These are phyloP conservation scores for Heterobasidion irregulare DNA, from an alignment of 1,284 basidiomycete species.

Conservation along the genomic window DNA sequence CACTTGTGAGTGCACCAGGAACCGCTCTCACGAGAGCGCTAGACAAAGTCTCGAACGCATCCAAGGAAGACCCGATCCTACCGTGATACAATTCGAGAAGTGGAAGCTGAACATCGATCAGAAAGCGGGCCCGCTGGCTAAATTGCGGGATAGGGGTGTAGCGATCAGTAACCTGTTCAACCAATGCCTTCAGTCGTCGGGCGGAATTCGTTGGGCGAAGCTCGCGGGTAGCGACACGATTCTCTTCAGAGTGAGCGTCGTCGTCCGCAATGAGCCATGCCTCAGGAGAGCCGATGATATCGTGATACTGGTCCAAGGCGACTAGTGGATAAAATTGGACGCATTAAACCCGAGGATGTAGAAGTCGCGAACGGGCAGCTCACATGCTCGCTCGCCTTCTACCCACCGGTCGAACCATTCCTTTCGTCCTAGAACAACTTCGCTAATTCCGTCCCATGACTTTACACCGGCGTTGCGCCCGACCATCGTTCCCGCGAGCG, in stretches of 20 bases:
- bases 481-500: conserved; percentile 41
- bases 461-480: conserved; percentile 8
- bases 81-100: conserved; percentile 71
- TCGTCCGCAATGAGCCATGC: conserved; percentile 87
- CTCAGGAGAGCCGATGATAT: conserved; percentile 72
- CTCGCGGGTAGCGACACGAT: conserved; percentile 25
- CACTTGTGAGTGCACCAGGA: conserved; percentile 71
- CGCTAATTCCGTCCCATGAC: conserved; percentile 72
- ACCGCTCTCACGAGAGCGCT: conserved; percentile 85
- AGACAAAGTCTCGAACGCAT: conserved; percentile 89
- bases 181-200: conserved; percentile 70
- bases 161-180: conserved; percentile 91
- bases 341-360: background rate
- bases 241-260: conserved; percentile 41
- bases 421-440: conserved; percentile 72
- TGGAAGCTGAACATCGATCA: conserved; percentile 81
- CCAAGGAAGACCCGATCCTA: conserved; percentile 77
- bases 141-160: conserved; percentile 82
- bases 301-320: conserved; percentile 72
- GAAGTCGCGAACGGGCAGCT: conserved; percentile 18
- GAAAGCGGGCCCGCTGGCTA: conserved; percentile 74
- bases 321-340: conserved; percentile 33
- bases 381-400: conserved; percentile 79
- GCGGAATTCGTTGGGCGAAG: conserved; percentile 73
- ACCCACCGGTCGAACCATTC: conserved; percentile 93